Evolutionary conservation across 352 stramenopile species (phyloP).

Genomic region (Globisporangium ultimum): DNA sequence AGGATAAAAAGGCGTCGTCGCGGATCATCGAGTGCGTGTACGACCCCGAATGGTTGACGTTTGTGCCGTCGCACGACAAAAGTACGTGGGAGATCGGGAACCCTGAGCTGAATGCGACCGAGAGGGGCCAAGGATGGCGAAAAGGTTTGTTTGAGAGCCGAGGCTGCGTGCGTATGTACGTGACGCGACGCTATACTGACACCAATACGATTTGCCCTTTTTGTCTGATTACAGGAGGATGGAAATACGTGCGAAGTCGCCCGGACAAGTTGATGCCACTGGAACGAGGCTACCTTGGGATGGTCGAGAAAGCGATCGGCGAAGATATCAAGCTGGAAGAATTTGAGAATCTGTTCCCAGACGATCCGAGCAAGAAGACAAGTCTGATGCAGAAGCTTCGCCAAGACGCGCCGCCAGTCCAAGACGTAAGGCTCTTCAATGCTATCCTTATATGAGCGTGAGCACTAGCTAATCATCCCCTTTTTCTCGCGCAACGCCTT

Average conservation of each 20-base stretch:
- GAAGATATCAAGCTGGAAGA: constrained; percentile 83
- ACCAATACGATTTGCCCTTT: no score
- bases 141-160: constrained; percentile 40
- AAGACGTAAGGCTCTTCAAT: constrained; percentile 30
- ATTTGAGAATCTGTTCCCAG: constrained; percentile 74
- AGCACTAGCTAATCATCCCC: not conserved
- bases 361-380: constrained; percentile 59
- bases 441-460: not conserved
- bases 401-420: constrained; percentile 24
- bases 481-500: not conserved
- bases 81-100: constrained; percentile 68
- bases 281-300: constrained; percentile 48
- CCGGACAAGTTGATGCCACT: constrained; percentile 64
- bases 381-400: constrained; percentile 30
- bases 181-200: not conserved
- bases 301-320: constrained; percentile 68
- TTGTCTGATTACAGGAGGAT: constrained; percentile 41
- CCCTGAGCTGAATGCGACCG: constrained; percentile 58
- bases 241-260: constrained; percentile 67
- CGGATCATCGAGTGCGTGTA: constrained; percentile 84
- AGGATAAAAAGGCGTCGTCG: constrained; percentile 81
- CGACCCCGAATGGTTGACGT: constrained; percentile 77
- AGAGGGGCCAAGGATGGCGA: constrained; percentile 68
- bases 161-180: not conserved
- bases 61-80: constrained; percentile 83